These are phyloP conservation scores for Wolfiporia cocos DNA, from an alignment of 1,284 basidiomycete genomes.

Conservation along the genomic window DNA sequence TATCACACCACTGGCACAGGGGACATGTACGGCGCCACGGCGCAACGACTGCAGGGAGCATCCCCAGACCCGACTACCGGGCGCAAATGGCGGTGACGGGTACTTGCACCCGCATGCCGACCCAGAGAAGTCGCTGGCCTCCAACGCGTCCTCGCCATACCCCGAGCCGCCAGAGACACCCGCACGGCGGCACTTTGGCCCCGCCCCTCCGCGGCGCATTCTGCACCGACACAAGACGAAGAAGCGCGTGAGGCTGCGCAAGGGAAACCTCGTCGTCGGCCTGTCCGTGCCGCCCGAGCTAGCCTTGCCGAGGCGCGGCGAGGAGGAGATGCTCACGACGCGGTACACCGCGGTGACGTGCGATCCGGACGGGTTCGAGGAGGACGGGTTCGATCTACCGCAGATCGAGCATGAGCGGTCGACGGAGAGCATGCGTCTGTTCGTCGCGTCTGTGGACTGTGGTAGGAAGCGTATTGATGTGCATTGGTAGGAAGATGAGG, in stretches of 20 bases:
- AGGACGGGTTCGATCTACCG: constrained; percentile 77
- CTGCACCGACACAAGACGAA: constrained; percentile 69
- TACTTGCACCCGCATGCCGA: constrained; percentile 6
- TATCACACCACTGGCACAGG: constrained; percentile 53
- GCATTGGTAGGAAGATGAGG: constrained; percentile 83
- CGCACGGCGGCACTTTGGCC: constrained; percentile 70
- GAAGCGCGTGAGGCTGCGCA: constrained; percentile 67
- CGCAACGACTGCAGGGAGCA: constrained; percentile 9
- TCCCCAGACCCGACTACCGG: constrained; percentile 1
- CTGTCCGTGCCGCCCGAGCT: constrained; percentile 82
- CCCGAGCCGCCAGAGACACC: constrained; percentile 33
- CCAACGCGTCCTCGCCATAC: constrained; percentile 13
- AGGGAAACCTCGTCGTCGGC: constrained; percentile 85
- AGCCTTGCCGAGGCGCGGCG: constrained; percentile 75
- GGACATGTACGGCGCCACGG: constrained; percentile 22
- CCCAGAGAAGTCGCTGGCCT: constrained; percentile 19
- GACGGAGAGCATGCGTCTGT: constrained; percentile 70
- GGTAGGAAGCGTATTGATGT: no score
- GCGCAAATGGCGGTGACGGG: not conserved
- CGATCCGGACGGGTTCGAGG: constrained; percentile 90
- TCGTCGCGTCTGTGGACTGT: no score
- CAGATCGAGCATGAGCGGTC: constrained; percentile 78
- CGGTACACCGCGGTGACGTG: constrained; percentile 88
- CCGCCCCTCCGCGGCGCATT: constrained; percentile 76
- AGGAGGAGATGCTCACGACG: constrained; percentile 81